Evolutionary conservation across 108 stramenopile genomes (phyloP).

Genomic region (Conticribra guillardii): DNA sequence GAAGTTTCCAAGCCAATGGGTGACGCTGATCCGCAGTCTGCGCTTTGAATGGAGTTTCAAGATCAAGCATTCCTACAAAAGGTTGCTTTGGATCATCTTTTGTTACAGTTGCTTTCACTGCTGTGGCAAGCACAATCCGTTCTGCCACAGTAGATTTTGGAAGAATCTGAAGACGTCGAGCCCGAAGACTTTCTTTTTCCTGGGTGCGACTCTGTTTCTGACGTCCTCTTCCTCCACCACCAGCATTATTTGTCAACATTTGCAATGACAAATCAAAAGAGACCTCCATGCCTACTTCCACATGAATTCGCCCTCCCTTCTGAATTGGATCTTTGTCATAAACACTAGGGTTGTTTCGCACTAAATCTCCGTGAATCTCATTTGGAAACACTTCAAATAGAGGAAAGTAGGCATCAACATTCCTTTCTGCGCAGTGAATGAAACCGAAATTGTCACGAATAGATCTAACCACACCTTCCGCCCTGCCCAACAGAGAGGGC

Average conservation of each 20-base stretch:
- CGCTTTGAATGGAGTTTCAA: slow-evolving; percentile 46
- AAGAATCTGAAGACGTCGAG: slow-evolving; percentile 66
- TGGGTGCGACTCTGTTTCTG: slow-evolving; percentile 18
- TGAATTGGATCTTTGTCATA: slow-evolving; percentile 24
- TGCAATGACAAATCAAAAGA: slow-evolving; percentile 81
- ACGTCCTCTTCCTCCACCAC: slow-evolving; percentile 26
- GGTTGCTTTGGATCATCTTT: slow-evolving; percentile 64
- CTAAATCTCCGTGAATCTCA: slow-evolving; percentile 65
- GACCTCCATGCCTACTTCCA: slow-evolving; percentile 65
- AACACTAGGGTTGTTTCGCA: slow-evolving; percentile 16
- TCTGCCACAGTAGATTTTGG: slow-evolving; percentile 56
- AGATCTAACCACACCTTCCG: slow-evolving; percentile 73
- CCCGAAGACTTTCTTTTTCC: slow-evolving; percentile 77
- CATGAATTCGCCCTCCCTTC: slow-evolving; percentile 22
- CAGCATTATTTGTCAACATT: slow-evolving; percentile 28
- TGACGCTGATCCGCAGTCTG: slow-evolving; percentile 53
- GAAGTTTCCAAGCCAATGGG: slow-evolving; percentile 67
- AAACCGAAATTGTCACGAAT: slow-evolving; percentile 77
- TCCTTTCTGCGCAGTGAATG: slow-evolving; percentile 73
- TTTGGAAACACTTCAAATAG: slow-evolving; percentile 70
- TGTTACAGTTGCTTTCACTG: slow-evolving; percentile 56
- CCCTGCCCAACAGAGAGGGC: slow-evolving; percentile 54
- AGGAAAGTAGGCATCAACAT: slow-evolving; percentile 79
- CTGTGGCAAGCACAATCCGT: slow-evolving; percentile 58
- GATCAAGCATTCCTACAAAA: slow-evolving; percentile 63